Base-by-base conservation (phyloP, 2,329 filamentous ascomycete genomes). In the Alternaria ethzedia region DNA sequence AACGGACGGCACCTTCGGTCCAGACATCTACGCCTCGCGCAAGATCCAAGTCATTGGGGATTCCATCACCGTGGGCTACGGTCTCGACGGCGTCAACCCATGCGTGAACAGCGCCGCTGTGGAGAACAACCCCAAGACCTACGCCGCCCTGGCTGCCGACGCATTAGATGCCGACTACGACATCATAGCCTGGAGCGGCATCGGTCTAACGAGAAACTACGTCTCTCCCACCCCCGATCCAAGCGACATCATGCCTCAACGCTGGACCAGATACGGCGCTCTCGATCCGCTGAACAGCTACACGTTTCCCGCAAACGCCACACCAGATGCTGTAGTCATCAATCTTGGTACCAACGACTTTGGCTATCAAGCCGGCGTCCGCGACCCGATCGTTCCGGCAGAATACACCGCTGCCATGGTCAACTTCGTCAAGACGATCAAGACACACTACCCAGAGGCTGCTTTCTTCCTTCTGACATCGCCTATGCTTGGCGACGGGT, bases 341-440 rank as follows among this genome's bases (percentile, higher is more conserved):
- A 82, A 82, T 61, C 78, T 84, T 0, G 82, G 81, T 30, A 83
- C 81, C 46, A 83, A 83, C 61, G 81, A 83, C 68, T 83, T 82
- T 63, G 73, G 75, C 45, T 82, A 82, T 66, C 62, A 60, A 17
- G 30, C 47, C 26, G 62, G 63, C 17, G 55, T 64, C 9, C 71
- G 72, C 13, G 59, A 54, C 2, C 56, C 57, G 2, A 64, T 72
- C 4, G 61, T 61, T 7, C 55, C 47, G 1, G 21, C 61, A 3
- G 50, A 54, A 2, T 75, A 67, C 47, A 70, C 68, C 6, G 54
- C 65, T n/a, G 71, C 65, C 0, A 60, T 71, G 20, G 68, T 71
- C 12, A 63, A 67, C 8, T 79, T 82, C 30, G 75, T 77, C n/a
- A 65, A 72, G 23, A 70, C 54, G 10, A 74, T 83, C 21, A 73